Percentiles rank a stretch among this genome's conserved stretches.
phyloP scores from a whole-genome alignment of 805 yeast genomes.

The Wilhelminamyces savonicus region DNA sequence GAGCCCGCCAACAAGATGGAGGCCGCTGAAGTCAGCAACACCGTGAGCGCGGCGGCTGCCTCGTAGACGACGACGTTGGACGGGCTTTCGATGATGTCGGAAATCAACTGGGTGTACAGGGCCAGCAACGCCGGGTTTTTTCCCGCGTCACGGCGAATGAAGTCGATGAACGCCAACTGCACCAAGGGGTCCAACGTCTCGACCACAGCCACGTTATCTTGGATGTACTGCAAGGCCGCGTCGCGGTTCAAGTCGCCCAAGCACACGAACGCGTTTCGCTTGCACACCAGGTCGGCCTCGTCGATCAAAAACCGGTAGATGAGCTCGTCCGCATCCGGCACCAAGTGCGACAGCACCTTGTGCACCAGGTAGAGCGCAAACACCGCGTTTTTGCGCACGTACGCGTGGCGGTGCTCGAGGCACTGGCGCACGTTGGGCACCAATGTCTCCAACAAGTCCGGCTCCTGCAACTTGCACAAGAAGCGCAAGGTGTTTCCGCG shows the following conservation, averaged over 20 bases:
- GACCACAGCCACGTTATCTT: constrained; percentile 55
- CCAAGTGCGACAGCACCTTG: constrained; percentile 75
- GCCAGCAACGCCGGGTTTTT: constrained; percentile 56
- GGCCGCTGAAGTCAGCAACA: constrained; percentile 56
- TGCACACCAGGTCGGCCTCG: constrained; percentile 91
- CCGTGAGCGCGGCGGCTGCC: constrained; percentile 76
- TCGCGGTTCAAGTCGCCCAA: constrained; percentile 78
- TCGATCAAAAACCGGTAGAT: constrained; percentile 64
- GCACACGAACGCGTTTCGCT: constrained; percentile 90
- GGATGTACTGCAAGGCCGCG: constrained; percentile 76
- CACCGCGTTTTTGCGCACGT: constrained; percentile 95
- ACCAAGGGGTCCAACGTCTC: constrained; percentile 71
- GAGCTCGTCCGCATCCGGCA: constrained; percentile 94
- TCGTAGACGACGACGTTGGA: constrained; percentile 79
- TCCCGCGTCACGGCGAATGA: constrained; percentile 76
- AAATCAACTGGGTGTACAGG: constrained; percentile 65
- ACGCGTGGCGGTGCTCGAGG: constrained; percentile 94
- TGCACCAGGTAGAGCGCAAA: constrained; percentile 82
- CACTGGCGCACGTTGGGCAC: constrained; percentile 90
- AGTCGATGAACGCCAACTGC: constrained; percentile 87
- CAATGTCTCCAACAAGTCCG: constrained; percentile 90
- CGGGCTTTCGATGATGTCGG: constrained; percentile 66
- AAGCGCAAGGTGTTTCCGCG: constrained; percentile 94
- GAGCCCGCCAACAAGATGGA: constrained; percentile 74
- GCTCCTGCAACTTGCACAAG: constrained; percentile 83